Evolutionary conservation across 331 rosid species (phyloP).

Genomic region (Ulmus americana): DNA sequence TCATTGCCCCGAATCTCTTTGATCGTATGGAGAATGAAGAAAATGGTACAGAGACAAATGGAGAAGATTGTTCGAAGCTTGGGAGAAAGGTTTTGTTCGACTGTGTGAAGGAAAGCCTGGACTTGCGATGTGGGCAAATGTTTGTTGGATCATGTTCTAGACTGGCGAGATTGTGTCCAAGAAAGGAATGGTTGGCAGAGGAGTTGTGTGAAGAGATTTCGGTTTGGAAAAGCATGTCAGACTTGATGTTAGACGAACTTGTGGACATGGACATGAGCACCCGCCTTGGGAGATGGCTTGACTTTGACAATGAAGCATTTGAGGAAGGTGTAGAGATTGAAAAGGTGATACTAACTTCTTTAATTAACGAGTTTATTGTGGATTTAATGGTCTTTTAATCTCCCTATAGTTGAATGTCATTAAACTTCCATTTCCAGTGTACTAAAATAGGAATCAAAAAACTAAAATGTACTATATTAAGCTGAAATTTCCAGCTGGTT

Average conservation of each 20-base stretch:
- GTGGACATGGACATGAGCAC: constrained; percentile 76
- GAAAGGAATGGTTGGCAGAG: constrained; percentile 47
- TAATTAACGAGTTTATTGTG: constrained; percentile 57
- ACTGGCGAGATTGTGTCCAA: constrained; percentile 35
- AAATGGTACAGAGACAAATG: constrained; percentile 21
- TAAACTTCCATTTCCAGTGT: neutral
- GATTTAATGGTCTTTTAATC: constrained; percentile 43
- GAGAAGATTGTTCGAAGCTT: constrained; percentile 47
- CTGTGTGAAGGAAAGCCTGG: constrained; percentile 51
- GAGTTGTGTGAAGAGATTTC: constrained; percentile 53
- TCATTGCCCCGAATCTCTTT: constrained; percentile 50
- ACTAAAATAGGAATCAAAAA: neutral
- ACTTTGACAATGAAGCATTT: constrained; percentile 53
- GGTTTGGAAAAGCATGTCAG: constrained; percentile 53
- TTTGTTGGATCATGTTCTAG: constrained; percentile 47
- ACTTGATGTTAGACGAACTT: constrained; percentile 65
- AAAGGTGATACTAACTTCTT: constrained; percentile 35
- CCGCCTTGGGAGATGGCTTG: constrained; percentile 62
- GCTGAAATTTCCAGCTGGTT: constrained; percentile 11
- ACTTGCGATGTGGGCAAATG: constrained; percentile 37
- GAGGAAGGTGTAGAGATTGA: constrained; percentile 64
- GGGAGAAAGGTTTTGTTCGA: constrained; percentile 64
- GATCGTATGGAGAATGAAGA: constrained; percentile 43
- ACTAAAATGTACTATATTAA: constrained; percentile 6
- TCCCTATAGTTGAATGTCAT: constrained; percentile 5